Base-by-base conservation (phyloP, 2,329 filamentous ascomycete species). In the Xylariaceae sp. region DNA sequence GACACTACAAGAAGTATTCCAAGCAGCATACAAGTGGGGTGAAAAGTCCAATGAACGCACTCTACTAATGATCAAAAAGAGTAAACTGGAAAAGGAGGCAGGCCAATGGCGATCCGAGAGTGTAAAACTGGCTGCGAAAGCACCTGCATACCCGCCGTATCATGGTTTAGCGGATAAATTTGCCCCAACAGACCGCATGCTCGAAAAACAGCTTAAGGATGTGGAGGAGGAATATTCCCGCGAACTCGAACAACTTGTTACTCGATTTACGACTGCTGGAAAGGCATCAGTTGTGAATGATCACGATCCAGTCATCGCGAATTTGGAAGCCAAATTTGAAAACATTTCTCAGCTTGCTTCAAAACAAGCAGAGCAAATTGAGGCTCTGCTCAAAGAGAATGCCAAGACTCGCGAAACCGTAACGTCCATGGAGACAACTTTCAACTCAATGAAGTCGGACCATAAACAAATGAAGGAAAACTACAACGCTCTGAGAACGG, bases 1-100 rank as follows among this genome's bases (percentile, higher is more conserved):
- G 12, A 55, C 57, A n/a, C 43, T 65, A 3, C 65, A 68, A 56
- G 57, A 56, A 30, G 32, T 55, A 4, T 60, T 67, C 34, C 60
- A 64, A 8, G 51, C 35, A 26, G 49, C 46, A n/a, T 61, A 56
- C 27, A 61, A 39, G 3, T 57, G 44, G 51, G 50, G 40, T 9
- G 54, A 61, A 34, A 57, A 52, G 27, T 12, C 4, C 3, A 47
- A 52, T 19, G 39, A 56, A 40, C 59, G 54, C 37, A 26, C 55
- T 39, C n/a, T 58, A 5, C 39, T 59, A 4, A 29, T 29, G 8
- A 54, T 54, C 2, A 54, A 39, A 26, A 56, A 51, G 30, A 47
- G 19, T 26, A 57, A 51, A 39, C 2, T 29, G 11, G 47, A 35
- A 2, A 57, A 51, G 35, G 59, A 57, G 9, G 35, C 32, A 2